phyloP scores from a whole-genome alignment of 768 basidiomycete species.

The Auriscalpium orientale region DNA sequence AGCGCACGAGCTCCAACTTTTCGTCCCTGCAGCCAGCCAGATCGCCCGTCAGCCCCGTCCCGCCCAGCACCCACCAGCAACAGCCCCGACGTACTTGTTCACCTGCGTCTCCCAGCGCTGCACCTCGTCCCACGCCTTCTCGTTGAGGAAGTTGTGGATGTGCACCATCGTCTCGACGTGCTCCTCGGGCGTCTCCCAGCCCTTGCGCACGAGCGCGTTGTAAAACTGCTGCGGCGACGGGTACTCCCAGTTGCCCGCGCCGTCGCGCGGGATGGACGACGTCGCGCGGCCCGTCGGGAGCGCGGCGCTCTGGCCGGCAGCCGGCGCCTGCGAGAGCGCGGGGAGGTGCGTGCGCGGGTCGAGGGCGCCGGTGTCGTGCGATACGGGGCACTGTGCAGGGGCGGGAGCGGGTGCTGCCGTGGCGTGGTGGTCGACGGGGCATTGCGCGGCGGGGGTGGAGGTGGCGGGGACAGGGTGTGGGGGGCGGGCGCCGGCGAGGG shows the following conservation, averaged over 20 bases:
- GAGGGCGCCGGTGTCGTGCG: constrained; percentile 39
- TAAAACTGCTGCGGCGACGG: constrained; percentile 97
- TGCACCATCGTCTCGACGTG: constrained; percentile 96
- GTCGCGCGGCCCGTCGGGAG: constrained; percentile 70
- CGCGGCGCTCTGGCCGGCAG: constrained; percentile 44
- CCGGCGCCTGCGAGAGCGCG: constrained; percentile 58
- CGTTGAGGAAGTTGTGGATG: constrained; percentile 97
- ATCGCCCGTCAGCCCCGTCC: background rate
- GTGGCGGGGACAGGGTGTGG: constrained; percentile 2
- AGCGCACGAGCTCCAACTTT: constrained; percentile 68
- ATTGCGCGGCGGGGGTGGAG: constrained; percentile 24
- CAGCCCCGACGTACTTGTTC: constrained; percentile 41
- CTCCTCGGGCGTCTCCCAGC: constrained; percentile 96
- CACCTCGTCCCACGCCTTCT: constrained; percentile 94
- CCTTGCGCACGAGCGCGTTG: constrained; percentile 92
- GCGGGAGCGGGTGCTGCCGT: constrained; percentile 2
- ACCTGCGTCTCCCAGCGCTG: constrained; percentile 80
- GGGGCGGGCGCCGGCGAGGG: constrained; percentile 6
- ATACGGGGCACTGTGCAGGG: constrained; percentile 54
- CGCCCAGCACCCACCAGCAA: background rate
- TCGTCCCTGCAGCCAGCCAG: constrained; percentile 40
- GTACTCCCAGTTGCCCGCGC: constrained; percentile 74
- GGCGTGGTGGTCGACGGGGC: constrained; percentile 31
- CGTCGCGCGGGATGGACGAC: constrained; percentile 81
- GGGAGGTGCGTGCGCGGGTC: constrained; percentile 88